Base-by-base conservation (phyloP, 2,329 filamentous ascomycete species). In the Beauveria scarabaeidicola region DNA sequence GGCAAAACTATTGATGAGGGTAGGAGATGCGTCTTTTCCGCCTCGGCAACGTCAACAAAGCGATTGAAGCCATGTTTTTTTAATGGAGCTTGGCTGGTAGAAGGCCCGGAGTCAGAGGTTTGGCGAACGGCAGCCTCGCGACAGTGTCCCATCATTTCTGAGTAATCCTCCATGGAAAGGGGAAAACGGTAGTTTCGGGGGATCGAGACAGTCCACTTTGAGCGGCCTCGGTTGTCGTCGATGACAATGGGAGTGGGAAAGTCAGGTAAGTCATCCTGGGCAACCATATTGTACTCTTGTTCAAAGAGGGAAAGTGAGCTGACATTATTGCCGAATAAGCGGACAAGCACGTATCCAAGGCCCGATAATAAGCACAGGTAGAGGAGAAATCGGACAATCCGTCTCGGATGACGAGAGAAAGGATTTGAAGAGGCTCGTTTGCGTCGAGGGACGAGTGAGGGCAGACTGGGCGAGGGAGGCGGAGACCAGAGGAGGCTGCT, bases 171-270 rank as follows among this genome's bases (percentile, higher is more conserved):
- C 21, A 82, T 80, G 0, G 78, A 72, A 2, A 94, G 72, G 1
- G 90, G 90, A 62, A 93, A 93, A 3, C 78, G 75, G 50, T 80
- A 76, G 60, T 79, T 79, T 7, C 80, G 77, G 1, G 90, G 90
- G 41, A 96, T 91, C 1, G 84, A 91, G 11, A 95, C 82, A 0
- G 90, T 94, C 91, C 91, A 95, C 69, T 82, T 87, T 11, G 84
- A 77, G 55, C 79, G 81, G 3, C 87, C 88, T 48, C 78, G 76
- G 27, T 77, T 74, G 72, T 91, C 88, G 15, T 80, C 82, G 50
- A 92, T 78, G 6, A 90, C 79, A 21, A 94, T 79, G 0, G 89
- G 88, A 0, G 87, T 88, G 0, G 90, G 86, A 63, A 89, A 85
- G 29, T 87, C 80, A 0, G 89, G 89, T n/a, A 91, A 71, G 46